Percentiles rank a stretch among this genome's conserved stretches.
These are phyloP conservation scores for Ailanthus altissimus DNA, from an alignment of 345 rosid species.

Conservation along the genomic window DNA sequence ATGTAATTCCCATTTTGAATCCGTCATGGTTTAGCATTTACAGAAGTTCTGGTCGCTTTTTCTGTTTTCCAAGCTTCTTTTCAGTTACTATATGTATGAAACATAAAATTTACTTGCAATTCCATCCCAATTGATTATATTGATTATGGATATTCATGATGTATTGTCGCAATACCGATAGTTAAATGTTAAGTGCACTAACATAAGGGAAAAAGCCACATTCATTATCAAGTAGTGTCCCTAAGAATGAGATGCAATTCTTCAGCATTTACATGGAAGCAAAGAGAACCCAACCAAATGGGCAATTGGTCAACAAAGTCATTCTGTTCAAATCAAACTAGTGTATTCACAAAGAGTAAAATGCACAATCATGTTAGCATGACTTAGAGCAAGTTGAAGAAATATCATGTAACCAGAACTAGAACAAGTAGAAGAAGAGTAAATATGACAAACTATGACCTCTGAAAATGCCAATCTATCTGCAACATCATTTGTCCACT, in stretches of 20 bases:
- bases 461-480: constrained; percentile 96
- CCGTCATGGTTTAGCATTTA: too few species aligned
- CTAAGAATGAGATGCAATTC: not conserved
- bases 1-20: too few species aligned
- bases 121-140: too few species aligned
- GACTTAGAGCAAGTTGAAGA: not conserved
- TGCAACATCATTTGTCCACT: constrained; percentile 97
- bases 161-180: too few species aligned
- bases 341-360: not conserved
- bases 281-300: not conserved
- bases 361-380: not conserved
- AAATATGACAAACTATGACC: constrained; percentile 42
- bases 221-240: not conserved
- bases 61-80: too few species aligned
- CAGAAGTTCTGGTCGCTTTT: too few species aligned
- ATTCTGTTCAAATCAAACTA: not conserved
- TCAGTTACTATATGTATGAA: too few species aligned
- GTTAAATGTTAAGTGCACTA: not conserved
- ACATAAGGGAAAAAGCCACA: not conserved
- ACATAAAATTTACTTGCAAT: too few species aligned
- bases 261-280: not conserved
- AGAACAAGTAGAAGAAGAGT: not conserved
- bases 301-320: not conserved
- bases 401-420: not conserved
- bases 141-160: too few species aligned